These are phyloP conservation scores for Gnomoniopsis sp. DNA, from an alignment of 2,329 filamentous ascomycete genomes.

Conservation along the genomic window DNA sequence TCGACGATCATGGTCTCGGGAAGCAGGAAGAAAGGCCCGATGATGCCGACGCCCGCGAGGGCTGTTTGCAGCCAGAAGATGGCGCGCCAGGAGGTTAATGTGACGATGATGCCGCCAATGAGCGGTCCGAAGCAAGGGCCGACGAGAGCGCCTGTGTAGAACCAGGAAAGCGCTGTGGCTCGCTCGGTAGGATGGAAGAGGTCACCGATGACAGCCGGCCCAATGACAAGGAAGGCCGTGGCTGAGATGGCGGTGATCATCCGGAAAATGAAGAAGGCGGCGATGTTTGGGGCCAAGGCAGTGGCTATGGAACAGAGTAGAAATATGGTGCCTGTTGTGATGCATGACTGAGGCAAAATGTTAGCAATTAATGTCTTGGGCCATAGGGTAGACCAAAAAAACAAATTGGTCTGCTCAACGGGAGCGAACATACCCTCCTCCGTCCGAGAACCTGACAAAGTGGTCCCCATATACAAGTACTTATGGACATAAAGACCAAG, in stretches of 20 bases:
- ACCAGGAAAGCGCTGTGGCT: conserved; percentile 71
- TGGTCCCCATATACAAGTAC: conserved; percentile 69
- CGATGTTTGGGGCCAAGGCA: conserved; percentile 67
- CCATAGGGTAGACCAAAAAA: conserved; percentile 1
- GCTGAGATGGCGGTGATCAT: conserved; percentile 73
- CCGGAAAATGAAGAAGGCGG: conserved; percentile 70
- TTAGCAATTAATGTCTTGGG: conserved; percentile 19
- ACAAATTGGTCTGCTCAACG: background rate
- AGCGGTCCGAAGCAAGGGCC: conserved; percentile 70
- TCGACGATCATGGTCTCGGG: conserved; percentile 61
- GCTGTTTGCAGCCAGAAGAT: conserved; percentile 78
- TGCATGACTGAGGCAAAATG: conserved; percentile 48
- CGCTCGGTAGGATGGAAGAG: conserved; percentile 65
- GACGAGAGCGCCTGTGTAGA: conserved; percentile 66
- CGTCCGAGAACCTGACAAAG: conserved; percentile 64
- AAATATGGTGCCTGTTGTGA: conserved; percentile 42
- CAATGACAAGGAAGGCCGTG: conserved; percentile 70
- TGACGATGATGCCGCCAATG: conserved; percentile 73
- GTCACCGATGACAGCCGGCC: conserved; percentile 42
- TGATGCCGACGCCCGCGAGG: conserved; percentile 56
- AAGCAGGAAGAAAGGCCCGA: conserved; percentile 63
- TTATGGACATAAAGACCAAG: conserved; percentile 69
- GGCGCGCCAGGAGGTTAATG: conserved; percentile 66
- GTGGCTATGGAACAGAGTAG: conserved; percentile 73
- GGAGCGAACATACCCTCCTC: conserved; percentile 42